phyloP scores from a whole-genome alignment of 2,329 filamentous ascomycete species.

The Trichoderma arundinaceum region DNA sequence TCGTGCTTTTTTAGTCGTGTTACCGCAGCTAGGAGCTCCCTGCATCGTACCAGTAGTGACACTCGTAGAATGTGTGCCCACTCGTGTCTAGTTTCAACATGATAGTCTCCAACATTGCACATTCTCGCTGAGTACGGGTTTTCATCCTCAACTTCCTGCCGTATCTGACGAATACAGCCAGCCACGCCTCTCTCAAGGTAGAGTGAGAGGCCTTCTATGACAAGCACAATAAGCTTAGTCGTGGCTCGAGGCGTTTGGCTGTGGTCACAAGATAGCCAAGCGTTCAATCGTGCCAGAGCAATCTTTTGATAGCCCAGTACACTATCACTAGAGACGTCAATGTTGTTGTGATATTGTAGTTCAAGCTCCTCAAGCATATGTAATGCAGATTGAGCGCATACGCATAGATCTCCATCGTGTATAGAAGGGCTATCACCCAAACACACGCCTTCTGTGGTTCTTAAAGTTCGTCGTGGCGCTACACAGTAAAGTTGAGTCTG shows the following conservation, averaged over 20 bases:
- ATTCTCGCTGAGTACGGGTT: background rate
- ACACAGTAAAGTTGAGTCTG: background rate
- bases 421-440: conserved; percentile 2
- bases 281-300: conserved; percentile 8
- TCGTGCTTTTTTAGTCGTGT: conserved; percentile 3
- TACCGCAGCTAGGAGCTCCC: conserved; percentile 18
- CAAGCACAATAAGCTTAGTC: conserved; percentile 18
- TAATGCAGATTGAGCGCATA: conserved; percentile 14
- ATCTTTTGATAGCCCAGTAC: conserved; percentile 16
- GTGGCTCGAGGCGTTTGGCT: conserved; percentile 14
- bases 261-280: conserved; percentile 19
- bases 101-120: conserved; percentile 21
- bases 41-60: conserved; percentile 14
- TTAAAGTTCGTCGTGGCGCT: background rate
- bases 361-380: conserved; percentile 24
- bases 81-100: conserved; percentile 19
- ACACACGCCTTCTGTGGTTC: background rate
- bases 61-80: conserved; percentile 22
- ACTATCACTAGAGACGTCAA: conserved; percentile 4
- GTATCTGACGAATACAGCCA: conserved; percentile 7
- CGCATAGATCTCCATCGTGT: conserved; percentile 2
- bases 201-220: conserved; percentile 15
- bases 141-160: background rate
- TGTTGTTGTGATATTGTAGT: background rate
- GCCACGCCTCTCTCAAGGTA: conserved; percentile 14